phyloP scores from a whole-genome alignment of 139 green algal genomes.

The Chlorella sp. region DNA sequence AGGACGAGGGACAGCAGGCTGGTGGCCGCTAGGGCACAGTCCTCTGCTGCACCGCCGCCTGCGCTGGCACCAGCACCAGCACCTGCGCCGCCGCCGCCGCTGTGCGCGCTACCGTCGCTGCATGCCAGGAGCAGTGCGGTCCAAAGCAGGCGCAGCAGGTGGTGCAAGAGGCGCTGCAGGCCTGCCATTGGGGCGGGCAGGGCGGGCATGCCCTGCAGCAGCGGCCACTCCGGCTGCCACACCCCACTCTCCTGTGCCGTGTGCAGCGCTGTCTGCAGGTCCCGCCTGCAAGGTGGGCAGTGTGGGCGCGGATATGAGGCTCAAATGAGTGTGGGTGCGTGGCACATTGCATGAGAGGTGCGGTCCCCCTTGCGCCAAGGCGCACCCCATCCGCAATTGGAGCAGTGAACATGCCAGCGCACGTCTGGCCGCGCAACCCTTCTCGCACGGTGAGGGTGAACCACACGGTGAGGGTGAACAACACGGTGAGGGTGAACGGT shows the following conservation, averaged over 20 bases:
- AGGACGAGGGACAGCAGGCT: conserved; percentile 7
- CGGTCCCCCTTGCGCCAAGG: not conserved
- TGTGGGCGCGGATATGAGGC: not conserved
- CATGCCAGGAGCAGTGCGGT: conserved; percentile 5
- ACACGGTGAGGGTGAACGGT: too few relatives aligned
- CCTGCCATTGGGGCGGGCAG: conserved; percentile 23
- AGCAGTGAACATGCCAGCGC: too few relatives aligned
- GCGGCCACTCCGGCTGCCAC: conserved; percentile 49
- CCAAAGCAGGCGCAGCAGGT: conserved; percentile 28
- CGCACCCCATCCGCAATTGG: not conserved
- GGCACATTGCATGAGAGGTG: not conserved
- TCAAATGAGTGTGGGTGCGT: not conserved
- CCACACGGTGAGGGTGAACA: too few relatives aligned
- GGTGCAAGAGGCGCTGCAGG: conserved; percentile 26
- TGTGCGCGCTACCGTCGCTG: not conserved
- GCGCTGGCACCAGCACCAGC: not conserved
- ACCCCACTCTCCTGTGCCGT: conserved; percentile 30
- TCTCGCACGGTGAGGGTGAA: too few relatives aligned
- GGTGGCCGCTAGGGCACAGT: conserved; percentile 19
- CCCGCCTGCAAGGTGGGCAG: not conserved
- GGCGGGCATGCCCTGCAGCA: conserved; percentile 7
- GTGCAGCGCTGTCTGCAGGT: conserved; percentile 43
- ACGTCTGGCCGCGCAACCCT: not conserved
- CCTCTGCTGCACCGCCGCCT: conserved; percentile 17
- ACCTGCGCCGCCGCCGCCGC: not conserved